Evolutionary conservation across 1,284 basidiomycete genomes (phyloP), one percentile per base, ranked within the genome.

Genomic region (Gymnopus androsaceus): DNA sequence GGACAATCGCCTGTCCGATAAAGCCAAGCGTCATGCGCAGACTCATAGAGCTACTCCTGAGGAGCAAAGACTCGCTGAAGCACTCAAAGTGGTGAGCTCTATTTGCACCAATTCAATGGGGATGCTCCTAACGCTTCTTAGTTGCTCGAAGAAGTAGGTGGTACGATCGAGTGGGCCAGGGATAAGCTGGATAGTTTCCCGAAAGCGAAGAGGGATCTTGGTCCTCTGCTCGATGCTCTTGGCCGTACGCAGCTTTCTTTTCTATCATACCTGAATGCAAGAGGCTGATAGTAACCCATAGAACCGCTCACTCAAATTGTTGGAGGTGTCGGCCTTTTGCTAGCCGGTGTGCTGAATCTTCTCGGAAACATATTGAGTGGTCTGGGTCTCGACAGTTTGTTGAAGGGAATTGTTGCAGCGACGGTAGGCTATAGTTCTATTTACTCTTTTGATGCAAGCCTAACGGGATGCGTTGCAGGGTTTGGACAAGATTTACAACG

Each of bases 361-460:
- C 49, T 64, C 12, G 63, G 64, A 2, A 57, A 55, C 33, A 53
- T 66, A 1, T 56, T 63, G 37, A 64, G 57, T 25, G 62, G 64
- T 15, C 51, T 64, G 17, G 63, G 64, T 3, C 56, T 64, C 8
- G 61, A 64, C 47, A 59, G 61, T 30, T 41, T 64, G 9, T 54
- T 66, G 5, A 63, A 63, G 44, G 65, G 60, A 3, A 64, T 59
- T 7, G 45, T 59, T 17, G 44, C 57, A 19, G 57, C 57, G 6
- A 56, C 57, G 12, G 53, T 58, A 45, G n/a, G n/a, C n/a, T n/a
- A n/a, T n/a, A 45, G 41, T 34, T 21, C 12, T 38, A 37, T 37
- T 82, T 74, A 58, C 75, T 71, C 61, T 77, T 78, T 56, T 78
- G 85, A 78, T 52, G 87, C 81, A 1, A 93, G 92, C 0, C 91